phyloP scores from a whole-genome alignment of 805 yeast genomes.

The Pichia rugopelliculosa region DNA sequence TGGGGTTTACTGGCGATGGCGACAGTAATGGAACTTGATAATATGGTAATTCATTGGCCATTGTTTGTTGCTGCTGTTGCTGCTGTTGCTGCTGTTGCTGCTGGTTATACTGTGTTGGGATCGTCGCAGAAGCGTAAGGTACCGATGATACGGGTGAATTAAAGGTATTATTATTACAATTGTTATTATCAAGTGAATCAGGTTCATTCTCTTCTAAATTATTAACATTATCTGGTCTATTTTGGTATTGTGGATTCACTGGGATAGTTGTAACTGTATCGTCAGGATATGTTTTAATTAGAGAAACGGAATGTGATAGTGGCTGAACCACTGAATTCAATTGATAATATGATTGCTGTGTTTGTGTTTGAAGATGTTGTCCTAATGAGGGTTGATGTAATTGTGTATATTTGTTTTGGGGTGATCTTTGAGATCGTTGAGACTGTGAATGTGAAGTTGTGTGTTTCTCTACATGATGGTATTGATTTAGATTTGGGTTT shows the following conservation, averaged over 20 bases:
- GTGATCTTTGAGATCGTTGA: no score
- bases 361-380: background rate
- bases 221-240: background rate
- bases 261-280: background rate
- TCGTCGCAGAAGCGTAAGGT: background rate
- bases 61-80: background rate
- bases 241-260: no score
- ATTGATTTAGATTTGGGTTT: background rate
- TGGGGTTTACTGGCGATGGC: background rate
- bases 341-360: background rate
- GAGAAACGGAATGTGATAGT: background rate
- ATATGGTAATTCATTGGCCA: no score
- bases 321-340: background rate
- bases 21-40: background rate
- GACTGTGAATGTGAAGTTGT: background rate
- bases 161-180: background rate
- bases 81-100: background rate
- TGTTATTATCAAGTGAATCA: background rate
- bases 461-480: background rate
- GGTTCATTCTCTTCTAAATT: background rate
- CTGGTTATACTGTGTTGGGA: background rate
- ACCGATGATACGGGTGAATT: background rate
- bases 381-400: background rate
- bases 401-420: background rate
- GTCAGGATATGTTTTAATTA: background rate